Evolutionary conservation across 345 rosid species (phyloP), one percentile per base, ranked within the genome.

Genomic region (Boechera retrofracta): DNA sequence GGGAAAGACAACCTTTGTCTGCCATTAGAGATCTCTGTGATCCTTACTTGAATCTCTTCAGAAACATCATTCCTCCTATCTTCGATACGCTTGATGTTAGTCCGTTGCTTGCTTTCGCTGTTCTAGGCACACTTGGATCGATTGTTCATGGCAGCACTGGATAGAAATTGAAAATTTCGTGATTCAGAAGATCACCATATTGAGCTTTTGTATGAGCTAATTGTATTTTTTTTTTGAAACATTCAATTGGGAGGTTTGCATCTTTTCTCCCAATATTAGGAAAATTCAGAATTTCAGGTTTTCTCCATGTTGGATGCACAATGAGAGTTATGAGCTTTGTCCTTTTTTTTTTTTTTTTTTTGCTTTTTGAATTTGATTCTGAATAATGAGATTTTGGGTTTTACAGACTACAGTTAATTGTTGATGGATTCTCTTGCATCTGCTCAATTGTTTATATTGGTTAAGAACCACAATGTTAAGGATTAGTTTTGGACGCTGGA

Each of bases 1-100:
- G 97, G 97, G 96, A 94, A n/a, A 77, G 89, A 39, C 98, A 90
- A 82, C 96, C 97, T 1, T 69, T 91, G 44, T 86, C 94, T 1
- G 97, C 97, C 1, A 87, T 91, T 3, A 81, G 95, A 75, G 96
- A 90, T 77, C 86, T 94, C 3, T 91, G 94, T 32, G 98, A 91
- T 76, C 98, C 97, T 6, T 91, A 94, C 38, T 73, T 94, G 83
- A 92, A 88, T 76, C 83, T 94, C 73, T 94, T 94, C 51, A 84
- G 97, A 79, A 89, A 89, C 60, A 89, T 94, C 64, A 86, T 92
- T 61, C 98, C 97, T 33, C 98, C 97, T 0, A 60, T 90, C 60
- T 90, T 92, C 52, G 88, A 87, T 53, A 87, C 95, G 1, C 82
- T 94, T 61, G 98, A 94, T 68, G 87, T 92, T 8, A 92, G 97